Conservation (phyloP, 129 eudicot species). For the Rutidosis leptorrhynchoides region DNA sequence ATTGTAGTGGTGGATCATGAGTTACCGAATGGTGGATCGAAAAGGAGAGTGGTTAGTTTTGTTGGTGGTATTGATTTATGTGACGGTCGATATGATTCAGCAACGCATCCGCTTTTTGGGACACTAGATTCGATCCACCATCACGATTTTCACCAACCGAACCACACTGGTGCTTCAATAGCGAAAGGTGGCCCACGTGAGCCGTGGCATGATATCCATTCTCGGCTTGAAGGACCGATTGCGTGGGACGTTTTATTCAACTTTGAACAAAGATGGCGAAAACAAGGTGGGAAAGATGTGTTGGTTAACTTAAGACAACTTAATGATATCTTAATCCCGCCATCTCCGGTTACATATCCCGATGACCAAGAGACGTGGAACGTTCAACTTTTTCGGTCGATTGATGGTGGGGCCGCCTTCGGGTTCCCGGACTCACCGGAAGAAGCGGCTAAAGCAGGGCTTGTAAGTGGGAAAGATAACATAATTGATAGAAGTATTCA, state of each 20-base stretch:
- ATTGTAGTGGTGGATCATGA: conserved; percentile 70
- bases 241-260: conserved; percentile 87
- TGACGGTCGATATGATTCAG: conserved; percentile 71
- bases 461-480: conserved; percentile 80
- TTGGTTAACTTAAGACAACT: conserved; percentile 61
- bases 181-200: conserved; percentile 82
- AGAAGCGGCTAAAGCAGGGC: conserved; percentile 76
- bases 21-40: conserved; percentile 53
- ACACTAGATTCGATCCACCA: conserved; percentile 58
- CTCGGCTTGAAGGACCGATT: conserved; percentile 70
- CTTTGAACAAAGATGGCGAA: conserved; percentile 82
- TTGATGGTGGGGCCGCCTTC: conserved; percentile 88
- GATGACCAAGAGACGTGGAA: conserved; percentile 80
- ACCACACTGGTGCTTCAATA: conserved; percentile 54
- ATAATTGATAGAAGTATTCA: conserved; percentile 80
- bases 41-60: conserved; percentile 65
- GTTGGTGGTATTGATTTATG: conserved; percentile 85
- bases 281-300: conserved; percentile 81
- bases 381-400: conserved; percentile 71
- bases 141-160: conserved; percentile 80
- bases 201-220: conserved; percentile 90
- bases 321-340: conserved; percentile 49
- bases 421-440: conserved; percentile 78
- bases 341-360: conserved; percentile 63
- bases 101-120: conserved; percentile 64